phyloP scores from a whole-genome alignment of 2,329 filamentous ascomycete genomes.

The Cercospora sp. region DNA sequence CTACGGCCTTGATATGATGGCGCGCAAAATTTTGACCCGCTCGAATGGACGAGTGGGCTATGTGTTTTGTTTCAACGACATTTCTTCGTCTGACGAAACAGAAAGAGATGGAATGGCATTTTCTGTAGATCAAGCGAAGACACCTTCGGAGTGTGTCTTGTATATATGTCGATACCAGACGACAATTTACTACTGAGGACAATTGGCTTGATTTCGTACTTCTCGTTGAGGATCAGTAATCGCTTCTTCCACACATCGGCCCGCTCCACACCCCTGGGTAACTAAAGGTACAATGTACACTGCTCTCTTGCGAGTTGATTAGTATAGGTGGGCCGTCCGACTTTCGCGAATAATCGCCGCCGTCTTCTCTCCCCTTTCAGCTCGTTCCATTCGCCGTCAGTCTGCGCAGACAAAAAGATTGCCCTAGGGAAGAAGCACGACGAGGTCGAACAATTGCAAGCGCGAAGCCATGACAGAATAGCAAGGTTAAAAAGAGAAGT shows the following conservation, averaged over 20 bases:
- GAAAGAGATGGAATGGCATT: background rate
- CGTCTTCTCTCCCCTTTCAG: too few relatives aligned
- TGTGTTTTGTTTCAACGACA: background rate
- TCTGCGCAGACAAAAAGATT: too few relatives aligned
- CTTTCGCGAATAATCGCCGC: too few relatives aligned
- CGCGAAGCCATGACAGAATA: too few relatives aligned
- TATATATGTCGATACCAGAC: constrained; percentile 3
- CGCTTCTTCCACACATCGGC: background rate
- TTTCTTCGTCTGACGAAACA: background rate
- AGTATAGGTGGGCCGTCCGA: too few relatives aligned
- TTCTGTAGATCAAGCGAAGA: background rate
- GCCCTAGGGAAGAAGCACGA: too few relatives aligned
- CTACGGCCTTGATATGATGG: background rate
- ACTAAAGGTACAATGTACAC: background rate
- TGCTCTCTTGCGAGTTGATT: background rate
- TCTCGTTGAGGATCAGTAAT: background rate
- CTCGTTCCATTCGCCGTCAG: too few relatives aligned
- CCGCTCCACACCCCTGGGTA: background rate
- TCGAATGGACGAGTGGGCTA: background rate
- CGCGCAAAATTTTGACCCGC: background rate
- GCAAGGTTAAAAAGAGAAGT: background rate
- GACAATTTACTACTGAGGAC: background rate
- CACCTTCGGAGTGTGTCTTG: background rate
- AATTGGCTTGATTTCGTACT: background rate
- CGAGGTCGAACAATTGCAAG: background rate